Evolutionary conservation across 2,329 filamentous ascomycete species (phyloP).

Genomic region (Chaetomium globosum): DNA sequence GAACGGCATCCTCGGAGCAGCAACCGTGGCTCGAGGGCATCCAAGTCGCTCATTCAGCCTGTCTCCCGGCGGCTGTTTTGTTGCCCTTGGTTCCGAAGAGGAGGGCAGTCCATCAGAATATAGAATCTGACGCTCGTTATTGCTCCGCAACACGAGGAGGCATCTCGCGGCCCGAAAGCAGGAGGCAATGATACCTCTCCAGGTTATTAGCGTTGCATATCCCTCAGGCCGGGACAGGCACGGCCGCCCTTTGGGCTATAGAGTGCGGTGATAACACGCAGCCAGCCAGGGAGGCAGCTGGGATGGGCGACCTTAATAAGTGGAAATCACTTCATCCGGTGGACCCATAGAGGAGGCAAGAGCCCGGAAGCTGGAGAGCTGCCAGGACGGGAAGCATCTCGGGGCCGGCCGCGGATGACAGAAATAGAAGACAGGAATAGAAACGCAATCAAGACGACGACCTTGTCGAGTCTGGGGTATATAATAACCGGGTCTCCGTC

Average conservation of each 20-base stretch:
- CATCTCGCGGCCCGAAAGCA: conserved; percentile 23
- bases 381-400: neutral
- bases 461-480: neutral
- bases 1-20: neutral
- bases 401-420: conserved; percentile 3
- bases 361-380: neutral
- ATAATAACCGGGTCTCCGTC: conserved; percentile 13
- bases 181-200: neutral
- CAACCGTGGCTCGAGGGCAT: neutral
- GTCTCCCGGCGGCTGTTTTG: conserved; percentile 15
- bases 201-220: conserved; percentile 1
- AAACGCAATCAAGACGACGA: neutral
- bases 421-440: conserved; percentile 15
- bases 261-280: neutral
- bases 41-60: neutral
- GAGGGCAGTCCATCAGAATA: neutral
- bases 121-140: conserved; percentile 4
- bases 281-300: neutral
- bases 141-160: neutral
- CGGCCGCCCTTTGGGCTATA: neutral
- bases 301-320: conserved; percentile 19
- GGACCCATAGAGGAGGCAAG: conserved; percentile 21
- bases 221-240: conserved; percentile 21
- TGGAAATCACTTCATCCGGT: conserved; percentile 26
- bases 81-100: neutral